Conservation (phyloP, 2,329 filamentous ascomycete genomes). For the Albifimbria verrucaria region DNA sequence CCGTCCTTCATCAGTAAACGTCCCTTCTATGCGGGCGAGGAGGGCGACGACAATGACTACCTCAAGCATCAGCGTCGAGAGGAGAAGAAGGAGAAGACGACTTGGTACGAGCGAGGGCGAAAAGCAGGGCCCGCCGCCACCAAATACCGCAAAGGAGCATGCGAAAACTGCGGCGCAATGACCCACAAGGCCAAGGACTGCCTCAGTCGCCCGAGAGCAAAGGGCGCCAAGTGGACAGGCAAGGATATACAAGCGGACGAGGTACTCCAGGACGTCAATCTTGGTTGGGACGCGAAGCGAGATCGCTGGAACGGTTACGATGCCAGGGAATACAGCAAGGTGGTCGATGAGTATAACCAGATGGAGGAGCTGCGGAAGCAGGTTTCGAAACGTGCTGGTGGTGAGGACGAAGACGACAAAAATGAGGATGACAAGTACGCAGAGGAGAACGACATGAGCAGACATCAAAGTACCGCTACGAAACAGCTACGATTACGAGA, state of each 20-base stretch:
- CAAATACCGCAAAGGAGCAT: conserved; percentile 96
- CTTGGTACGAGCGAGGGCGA: conserved; percentile 92
- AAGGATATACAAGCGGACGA: conserved; percentile 93
- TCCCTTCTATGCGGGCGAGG: conserved; percentile 87
- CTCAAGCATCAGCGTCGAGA: conserved; percentile 84
- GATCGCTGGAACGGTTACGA: conserved; percentile 99
- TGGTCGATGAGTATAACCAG: conserved; percentile 88
- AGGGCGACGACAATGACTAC: conserved; percentile 78
- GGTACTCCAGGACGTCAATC: conserved; percentile 74
- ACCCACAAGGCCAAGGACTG: conserved; percentile 95
- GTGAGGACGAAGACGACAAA: conserved; percentile 48
- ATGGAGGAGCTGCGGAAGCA: conserved; percentile 71
- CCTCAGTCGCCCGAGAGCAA: conserved; percentile 80
- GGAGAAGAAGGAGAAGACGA: conserved; percentile 64
- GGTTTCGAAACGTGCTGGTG: conserved; percentile 38
- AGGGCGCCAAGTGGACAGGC: conserved; percentile 88
- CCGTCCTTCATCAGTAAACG: conserved; percentile 97
- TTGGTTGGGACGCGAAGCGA: conserved; percentile 96
- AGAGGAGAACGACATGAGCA: conserved; percentile 94
- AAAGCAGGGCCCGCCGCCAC: conserved; percentile 84
- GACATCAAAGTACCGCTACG: conserved; percentile 86
- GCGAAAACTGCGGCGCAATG: conserved; percentile 97
- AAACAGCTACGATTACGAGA: conserved; percentile 88
- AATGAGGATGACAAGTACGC: conserved; percentile 75
- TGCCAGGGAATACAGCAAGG: conserved; percentile 74